Base-by-base conservation (phyloP, 352 stramenopile genomes). In the Pythium brachiatum region DNA sequence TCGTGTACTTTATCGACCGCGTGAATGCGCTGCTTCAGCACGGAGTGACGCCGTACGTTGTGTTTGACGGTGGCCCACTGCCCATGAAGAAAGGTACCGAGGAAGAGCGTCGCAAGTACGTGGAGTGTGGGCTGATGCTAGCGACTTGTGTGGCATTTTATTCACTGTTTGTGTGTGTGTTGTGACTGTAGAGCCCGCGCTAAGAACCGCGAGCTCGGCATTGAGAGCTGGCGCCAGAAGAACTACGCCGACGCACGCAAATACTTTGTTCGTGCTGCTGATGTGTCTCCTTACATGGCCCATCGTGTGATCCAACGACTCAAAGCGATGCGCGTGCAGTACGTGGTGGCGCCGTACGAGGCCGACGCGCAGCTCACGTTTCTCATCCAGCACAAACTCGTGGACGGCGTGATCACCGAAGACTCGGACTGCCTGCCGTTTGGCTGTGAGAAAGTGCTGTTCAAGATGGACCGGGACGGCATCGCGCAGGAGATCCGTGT, bases 301-400 rank as follows among this genome's bases (percentile, higher is more conserved):
- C 78, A 92, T 63, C 76, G 80, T 47, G 74, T 95, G 5, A 76
- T 86, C 23, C 59, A 90, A 39, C 64, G 72, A 29, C 68, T 44
- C 18, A 27, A 32, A 13, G 23, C 67, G 7, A 81, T 90, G 73
- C 46, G 75, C 39, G 79, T 99, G 20, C 59, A 88, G 7, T 99
- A 96, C 72, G 78, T 99, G 25, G 95, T 99, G 1, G 97, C 97
- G 16, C 97, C 97, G n/a, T 99, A 99, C 69, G 97, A 99, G 77
- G 97, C 97, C 18, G 97, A 99, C 66, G 96, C 97, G 9, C 95
- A 99, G 76, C 71, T 99, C 58, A 96, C 96, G 8, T 98, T 95
- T 64, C 64, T 99, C 21, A 90, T 83, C 23, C 83, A 81, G 13
- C 66, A 73, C 11, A 85, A 79, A 56, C 63, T 97, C 27, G 77